Conservation (phyloP, 257 asterid genomes). For the Salvia rosmarinus region DNA sequence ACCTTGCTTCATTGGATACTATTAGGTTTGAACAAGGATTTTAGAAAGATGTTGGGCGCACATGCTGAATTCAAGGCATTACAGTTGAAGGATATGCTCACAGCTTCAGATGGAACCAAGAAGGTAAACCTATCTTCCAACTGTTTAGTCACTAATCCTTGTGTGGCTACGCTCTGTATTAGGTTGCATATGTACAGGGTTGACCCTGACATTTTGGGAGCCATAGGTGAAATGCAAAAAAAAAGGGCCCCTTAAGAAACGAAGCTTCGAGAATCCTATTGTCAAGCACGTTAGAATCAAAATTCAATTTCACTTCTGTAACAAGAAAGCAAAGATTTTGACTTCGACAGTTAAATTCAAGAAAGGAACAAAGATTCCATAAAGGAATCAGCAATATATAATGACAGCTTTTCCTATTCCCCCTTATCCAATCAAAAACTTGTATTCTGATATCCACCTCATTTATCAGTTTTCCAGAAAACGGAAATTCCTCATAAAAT, state of each 20-base stretch:
- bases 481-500: background rate
- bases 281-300: conserved; percentile 23
- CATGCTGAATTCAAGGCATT: conserved; percentile 74
- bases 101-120: conserved; percentile 94
- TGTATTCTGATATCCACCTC: background rate
- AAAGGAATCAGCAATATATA: conserved; percentile 16
- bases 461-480: conserved; percentile 25
- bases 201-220: too few species aligned
- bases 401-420: background rate
- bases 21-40: conserved; percentile 87
- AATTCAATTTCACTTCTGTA: conserved; percentile 29
- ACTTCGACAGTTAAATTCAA: conserved; percentile 22
- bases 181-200: conserved; percentile 9
- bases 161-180: conserved; percentile 11
- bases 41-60: conserved; percentile 71
- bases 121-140: conserved; percentile 61
- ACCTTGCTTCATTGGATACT: conserved; percentile 23
- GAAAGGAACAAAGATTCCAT: conserved; percentile 9
- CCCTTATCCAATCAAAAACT: background rate
- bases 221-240: too few species aligned
- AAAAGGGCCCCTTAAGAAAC: too few species aligned
- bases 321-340: conserved; percentile 35
- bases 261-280: too few species aligned
- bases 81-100: conserved; percentile 59
- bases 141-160: conserved; percentile 12